These are phyloP conservation scores for Quaeritorhiza haematococci DNA, from an alignment of 371 early-diverging fungal species.

Conservation along the genomic window DNA sequence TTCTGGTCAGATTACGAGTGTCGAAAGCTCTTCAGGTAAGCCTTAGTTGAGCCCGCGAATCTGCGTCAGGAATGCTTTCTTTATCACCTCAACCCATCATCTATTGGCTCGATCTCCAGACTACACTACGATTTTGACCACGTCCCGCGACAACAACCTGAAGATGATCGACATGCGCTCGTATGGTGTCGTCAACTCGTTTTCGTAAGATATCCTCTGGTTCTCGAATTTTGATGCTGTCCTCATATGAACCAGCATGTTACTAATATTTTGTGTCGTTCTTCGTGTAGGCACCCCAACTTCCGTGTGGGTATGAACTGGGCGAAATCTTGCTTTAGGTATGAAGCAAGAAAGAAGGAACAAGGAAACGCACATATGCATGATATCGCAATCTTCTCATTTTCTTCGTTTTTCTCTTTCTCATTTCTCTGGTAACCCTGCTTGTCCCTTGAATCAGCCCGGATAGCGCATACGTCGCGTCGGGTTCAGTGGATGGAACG, in stretches of 20 bases:
- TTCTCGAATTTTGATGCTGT: background rate
- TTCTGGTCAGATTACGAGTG: slow-evolving; percentile 81
- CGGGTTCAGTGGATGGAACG: slow-evolving; percentile 73
- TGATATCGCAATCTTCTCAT: background rate
- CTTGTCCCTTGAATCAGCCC: slow-evolving; percentile 57
- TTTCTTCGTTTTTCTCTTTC: slow-evolving; percentile 7
- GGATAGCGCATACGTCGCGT: slow-evolving; percentile 76
- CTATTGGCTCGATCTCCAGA: slow-evolving; percentile 37
- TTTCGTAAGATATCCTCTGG: slow-evolving; percentile 23
- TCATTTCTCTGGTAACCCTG: background rate
- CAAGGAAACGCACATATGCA: background rate
- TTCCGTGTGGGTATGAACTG: slow-evolving; percentile 83
- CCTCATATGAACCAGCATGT: background rate
- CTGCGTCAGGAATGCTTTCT: background rate
- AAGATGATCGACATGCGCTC: slow-evolving; percentile 76
- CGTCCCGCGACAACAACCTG: slow-evolving; percentile 88
- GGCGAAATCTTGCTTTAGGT: slow-evolving; percentile 72
- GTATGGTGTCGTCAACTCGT: slow-evolving; percentile 65
- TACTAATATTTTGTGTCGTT: background rate
- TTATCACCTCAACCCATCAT: background rate
- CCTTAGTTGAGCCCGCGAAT: background rate
- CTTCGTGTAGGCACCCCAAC: slow-evolving; percentile 56
- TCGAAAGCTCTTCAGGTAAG: slow-evolving; percentile 66
- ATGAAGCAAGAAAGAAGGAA: slow-evolving; percentile 4
- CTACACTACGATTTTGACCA: slow-evolving; percentile 71